Percentiles rank a stretch among this genome's conserved stretches.
These are phyloP conservation scores for Chaetomium globosum DNA, from an alignment of 2,329 filamentous ascomycete genomes.

Conservation along the genomic window DNA sequence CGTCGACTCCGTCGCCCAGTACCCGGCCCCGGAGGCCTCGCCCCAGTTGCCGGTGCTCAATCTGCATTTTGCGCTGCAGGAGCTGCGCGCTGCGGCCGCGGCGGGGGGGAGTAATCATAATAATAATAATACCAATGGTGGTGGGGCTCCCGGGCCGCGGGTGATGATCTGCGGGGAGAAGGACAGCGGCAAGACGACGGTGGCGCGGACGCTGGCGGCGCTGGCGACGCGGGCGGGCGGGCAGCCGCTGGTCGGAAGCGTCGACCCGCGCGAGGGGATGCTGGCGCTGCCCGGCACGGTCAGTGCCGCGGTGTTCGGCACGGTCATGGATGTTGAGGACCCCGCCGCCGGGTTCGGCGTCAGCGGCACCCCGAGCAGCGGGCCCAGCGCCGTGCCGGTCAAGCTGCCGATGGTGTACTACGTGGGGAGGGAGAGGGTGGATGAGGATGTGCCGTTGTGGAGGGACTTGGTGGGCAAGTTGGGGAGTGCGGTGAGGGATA, in stretches of 20 bases:
- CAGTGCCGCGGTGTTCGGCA: conserved; percentile 83
- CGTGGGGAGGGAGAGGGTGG: conserved; percentile 73
- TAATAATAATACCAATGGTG: not conserved
- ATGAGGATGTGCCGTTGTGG: conserved; percentile 73
- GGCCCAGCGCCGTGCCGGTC: conserved; percentile 82
- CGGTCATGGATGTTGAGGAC: conserved; percentile 76
- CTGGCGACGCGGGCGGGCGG: conserved; percentile 75
- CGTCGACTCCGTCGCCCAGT: conserved; percentile 62
- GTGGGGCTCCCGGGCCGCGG: conserved; percentile 56
- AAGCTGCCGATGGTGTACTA: conserved; percentile 92
- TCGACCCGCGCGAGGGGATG: conserved; percentile 80
- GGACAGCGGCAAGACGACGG: conserved; percentile 79
- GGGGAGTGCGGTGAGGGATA: conserved; percentile 74
- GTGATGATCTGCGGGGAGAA: conserved; percentile 80
- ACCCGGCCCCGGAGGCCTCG: conserved; percentile 71
- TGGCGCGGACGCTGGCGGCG: conserved; percentile 74
- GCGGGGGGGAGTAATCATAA: not conserved
- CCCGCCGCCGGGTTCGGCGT: conserved; percentile 90
- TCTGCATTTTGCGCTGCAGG: conserved; percentile 82
- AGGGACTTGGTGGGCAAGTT: conserved; percentile 73
- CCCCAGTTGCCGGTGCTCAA: conserved; percentile 81
- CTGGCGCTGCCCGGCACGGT: conserved; percentile 78
- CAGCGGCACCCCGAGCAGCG: conserved; percentile 87
- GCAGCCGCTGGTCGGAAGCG: conserved; percentile 80
- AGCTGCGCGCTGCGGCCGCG: conserved; percentile 59